A percentile compares a stretch with the other conserved stretches of the same genome.
phyloP scores from a whole-genome alignment of 257 asterid species.

The Solanum corneliomulleri region DNA sequence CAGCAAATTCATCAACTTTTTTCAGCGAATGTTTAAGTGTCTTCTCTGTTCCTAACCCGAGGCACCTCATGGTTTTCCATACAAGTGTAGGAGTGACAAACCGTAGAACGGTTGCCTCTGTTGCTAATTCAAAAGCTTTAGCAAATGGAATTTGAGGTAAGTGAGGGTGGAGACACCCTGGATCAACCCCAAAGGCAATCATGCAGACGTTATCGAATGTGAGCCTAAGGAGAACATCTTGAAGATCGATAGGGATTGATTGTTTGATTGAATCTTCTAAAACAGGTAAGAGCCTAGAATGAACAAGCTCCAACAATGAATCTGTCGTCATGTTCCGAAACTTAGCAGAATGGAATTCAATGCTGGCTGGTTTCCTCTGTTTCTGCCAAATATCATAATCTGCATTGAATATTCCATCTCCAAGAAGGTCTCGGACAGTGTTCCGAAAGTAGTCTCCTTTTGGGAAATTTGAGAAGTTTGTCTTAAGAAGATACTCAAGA shows the following conservation, averaged over 20 bases:
- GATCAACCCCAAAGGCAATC: conserved; percentile 96
- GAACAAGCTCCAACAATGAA: conserved; percentile 69
- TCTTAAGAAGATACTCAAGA: conserved; percentile 72
- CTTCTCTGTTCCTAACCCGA: conserved; percentile 56
- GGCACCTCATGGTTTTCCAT: conserved; percentile 64
- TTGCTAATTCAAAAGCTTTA: conserved; percentile 73
- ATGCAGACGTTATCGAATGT: conserved; percentile 90
- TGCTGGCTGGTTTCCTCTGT: conserved; percentile 81
- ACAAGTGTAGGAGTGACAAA: conserved; percentile 68
- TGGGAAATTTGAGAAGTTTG: conserved; percentile 64
- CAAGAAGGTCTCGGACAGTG: conserved; percentile 63
- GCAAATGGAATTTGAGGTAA: conserved; percentile 87
- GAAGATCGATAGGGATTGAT: conserved; percentile 38
- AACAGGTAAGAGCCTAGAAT: conserved; percentile 57
- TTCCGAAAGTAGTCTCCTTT: conserved; percentile 61
- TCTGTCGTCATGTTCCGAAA: conserved; percentile 62
- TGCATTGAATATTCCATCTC: conserved; percentile 82
- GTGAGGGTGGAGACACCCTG: conserved; percentile 63
- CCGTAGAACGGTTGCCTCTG: conserved; percentile 60
- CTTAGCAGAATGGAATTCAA: conserved; percentile 73
- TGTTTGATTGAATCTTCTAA: conserved; percentile 33
- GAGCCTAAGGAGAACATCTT: conserved; percentile 62
- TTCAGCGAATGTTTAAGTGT: conserved; percentile 33
- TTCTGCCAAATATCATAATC: conserved; percentile 63
- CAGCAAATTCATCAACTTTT: conserved; percentile 62